Evolutionary conservation across 805 yeast species (phyloP), one percentile per base, ranked within the genome.

Genomic region (Candida nemodendra): DNA sequence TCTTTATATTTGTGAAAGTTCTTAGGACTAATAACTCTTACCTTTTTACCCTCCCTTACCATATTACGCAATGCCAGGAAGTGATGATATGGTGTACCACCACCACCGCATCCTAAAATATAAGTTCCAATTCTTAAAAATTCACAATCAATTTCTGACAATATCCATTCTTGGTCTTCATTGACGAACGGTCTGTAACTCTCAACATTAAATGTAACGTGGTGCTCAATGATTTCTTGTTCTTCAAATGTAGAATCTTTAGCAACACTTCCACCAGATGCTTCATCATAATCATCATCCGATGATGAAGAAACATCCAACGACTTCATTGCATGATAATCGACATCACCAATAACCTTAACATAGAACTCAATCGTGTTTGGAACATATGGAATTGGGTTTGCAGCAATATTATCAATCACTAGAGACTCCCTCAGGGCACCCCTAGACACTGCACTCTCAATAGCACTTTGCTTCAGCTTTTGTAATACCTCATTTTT

Each of bases 31-130:
- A 69, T 46, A n/a, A 71, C 65, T 32, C 31, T 51, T 17, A 67
- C 57, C 2, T 27, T 34, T 13, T 53, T 61, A 9, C 74, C 76
- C 3, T 42, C 34, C 26, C 64, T 43, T 12, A 70, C 33, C 33
- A 55, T 36, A 32, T 61, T 60, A 24, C 65, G 48, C 1, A 59
- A 38, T 25, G 62, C 65, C n/a, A 71, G 52, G 41, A 46, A 68
- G 13, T 47, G 50, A 9, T 70, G 57, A 48, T 69, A 67, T 19
- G 77, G 76, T 32, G 61, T 61, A 30, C 77, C 76, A 25, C 77
- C 77, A 16, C 77, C 77, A 4, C 76, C 77, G 50, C 72, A 66
- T 4, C 76, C 77, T 4, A 71, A 58, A 34, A 71, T 66, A 45
- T 70, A 43, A n/a, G 66, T 51, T 16, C 76, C 77, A 34, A 68